These are phyloP conservation scores for Pichia terricola DNA, from an alignment of 1,139 yeast species.

Conservation along the genomic window DNA sequence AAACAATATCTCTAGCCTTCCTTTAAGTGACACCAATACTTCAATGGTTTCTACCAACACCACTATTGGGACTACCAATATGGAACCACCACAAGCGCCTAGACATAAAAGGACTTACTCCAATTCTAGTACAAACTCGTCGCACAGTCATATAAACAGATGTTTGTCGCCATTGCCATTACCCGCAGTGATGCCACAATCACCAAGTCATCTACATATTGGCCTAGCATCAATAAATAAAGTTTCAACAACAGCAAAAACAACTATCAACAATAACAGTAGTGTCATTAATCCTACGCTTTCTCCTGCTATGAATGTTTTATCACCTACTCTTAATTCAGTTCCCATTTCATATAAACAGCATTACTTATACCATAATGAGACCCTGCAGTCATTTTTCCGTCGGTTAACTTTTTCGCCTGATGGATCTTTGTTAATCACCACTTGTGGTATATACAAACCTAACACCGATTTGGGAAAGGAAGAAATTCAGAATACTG, in stretches of 20 bases:
- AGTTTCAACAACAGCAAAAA: not conserved
- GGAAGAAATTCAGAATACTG: slow-evolving; percentile 47
- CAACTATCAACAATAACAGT: not conserved
- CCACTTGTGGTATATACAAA: slow-evolving; percentile 72
- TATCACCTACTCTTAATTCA: not conserved
- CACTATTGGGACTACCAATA: slow-evolving; percentile 2
- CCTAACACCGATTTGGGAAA: slow-evolving; percentile 13
- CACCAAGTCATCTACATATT: slow-evolving; percentile 23
- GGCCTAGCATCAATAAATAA: slow-evolving; percentile 12
- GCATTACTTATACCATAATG: slow-evolving; percentile 62
- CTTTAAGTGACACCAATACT: too few relatives aligned
- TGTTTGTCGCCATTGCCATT: slow-evolving; percentile 21
- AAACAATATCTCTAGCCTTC: too few relatives aligned
- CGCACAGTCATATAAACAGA: slow-evolving; percentile 18
- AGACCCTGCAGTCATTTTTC: slow-evolving; percentile 81
- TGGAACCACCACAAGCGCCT: slow-evolving; percentile 25
- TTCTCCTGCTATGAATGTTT: not conserved
- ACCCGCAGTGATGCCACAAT: slow-evolving; percentile 20
- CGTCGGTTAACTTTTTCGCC: slow-evolving; percentile 80
- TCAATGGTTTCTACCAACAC: not conserved
- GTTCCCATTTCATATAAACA: slow-evolving; percentile 18
- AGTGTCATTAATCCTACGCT: not conserved
- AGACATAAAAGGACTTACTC: slow-evolving; percentile 25
- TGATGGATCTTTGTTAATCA: slow-evolving; percentile 71
- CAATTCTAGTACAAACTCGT: slow-evolving; percentile 24